Percentiles rank a stretch among this genome's conserved stretches.
phyloP scores from a whole-genome alignment of 2,329 filamentous ascomycete species.

The Verticillium longisporum region DNA sequence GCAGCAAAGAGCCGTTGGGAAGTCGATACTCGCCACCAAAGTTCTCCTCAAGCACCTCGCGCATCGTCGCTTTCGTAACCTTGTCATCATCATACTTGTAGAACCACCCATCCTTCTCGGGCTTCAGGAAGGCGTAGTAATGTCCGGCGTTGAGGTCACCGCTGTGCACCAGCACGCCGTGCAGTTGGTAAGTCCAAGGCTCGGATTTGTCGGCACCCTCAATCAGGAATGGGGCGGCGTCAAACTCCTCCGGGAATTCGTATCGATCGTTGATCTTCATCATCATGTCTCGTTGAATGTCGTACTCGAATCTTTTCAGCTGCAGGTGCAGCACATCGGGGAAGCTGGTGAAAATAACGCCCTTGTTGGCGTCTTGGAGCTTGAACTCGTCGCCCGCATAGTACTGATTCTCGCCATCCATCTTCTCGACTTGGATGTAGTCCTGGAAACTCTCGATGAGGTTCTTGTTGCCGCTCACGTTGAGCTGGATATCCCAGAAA shows the following conservation, averaged over 20 bases:
- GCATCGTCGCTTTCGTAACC: slow-evolving; percentile 86
- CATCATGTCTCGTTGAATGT: slow-evolving; percentile 92
- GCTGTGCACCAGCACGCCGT: slow-evolving; percentile 93
- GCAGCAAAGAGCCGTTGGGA: slow-evolving; percentile 34
- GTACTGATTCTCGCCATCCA: slow-evolving; percentile 98
- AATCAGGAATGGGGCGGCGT: slow-evolving; percentile 80
- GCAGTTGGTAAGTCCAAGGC: slow-evolving; percentile 84
- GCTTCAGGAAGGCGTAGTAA: slow-evolving; percentile 96
- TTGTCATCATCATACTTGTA: slow-evolving; percentile 97
- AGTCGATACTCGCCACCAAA: slow-evolving; percentile 79
- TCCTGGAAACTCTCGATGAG: slow-evolving; percentile 92
- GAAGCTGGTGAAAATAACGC: slow-evolving; percentile 93
- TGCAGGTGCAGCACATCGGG: slow-evolving; percentile 92
- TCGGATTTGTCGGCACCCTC: slow-evolving; percentile 83
- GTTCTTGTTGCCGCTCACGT: slow-evolving; percentile 89
- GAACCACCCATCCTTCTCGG: slow-evolving; percentile 86
- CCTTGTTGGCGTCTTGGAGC: slow-evolving; percentile 93
- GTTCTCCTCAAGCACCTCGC: slow-evolving; percentile 93
- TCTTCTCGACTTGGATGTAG: slow-evolving; percentile 92
- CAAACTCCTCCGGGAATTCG: slow-evolving; percentile 79
- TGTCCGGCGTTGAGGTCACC: slow-evolving; percentile 96
- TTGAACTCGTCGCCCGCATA: slow-evolving; percentile 85
- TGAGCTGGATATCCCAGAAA: slow-evolving; percentile 98
- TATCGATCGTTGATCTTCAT: slow-evolving; percentile 97
- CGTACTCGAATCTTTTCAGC: slow-evolving; percentile 96